Evolutionary conservation across 208 protist species (phyloP).

Genomic region (Crithidia acanthocephali): DNA sequence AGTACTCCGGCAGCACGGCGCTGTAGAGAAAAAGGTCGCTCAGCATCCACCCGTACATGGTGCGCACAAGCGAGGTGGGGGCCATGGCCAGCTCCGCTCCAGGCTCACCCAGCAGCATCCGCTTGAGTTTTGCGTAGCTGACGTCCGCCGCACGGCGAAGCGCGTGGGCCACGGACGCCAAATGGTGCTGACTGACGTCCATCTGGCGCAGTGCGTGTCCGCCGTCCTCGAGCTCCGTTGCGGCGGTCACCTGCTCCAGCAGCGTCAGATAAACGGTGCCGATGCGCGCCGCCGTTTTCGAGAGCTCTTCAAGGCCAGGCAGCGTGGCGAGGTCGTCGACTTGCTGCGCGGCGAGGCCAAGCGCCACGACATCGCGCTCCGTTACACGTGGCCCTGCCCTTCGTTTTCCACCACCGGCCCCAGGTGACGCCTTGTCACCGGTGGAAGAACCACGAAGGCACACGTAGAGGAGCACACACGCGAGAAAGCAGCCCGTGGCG

Average conservation of each 20-base stretch:
- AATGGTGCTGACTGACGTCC: slow-evolving; percentile 4
- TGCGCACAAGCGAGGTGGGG: slow-evolving; percentile 35
- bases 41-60: slow-evolving; percentile 35
- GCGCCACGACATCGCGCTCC: slow-evolving; percentile 30
- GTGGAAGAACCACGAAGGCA: neutral
- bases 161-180: neutral
- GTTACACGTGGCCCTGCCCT: slow-evolving; percentile 9
- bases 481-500: slow-evolving; percentile 16
- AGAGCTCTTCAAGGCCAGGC: slow-evolving; percentile 26
- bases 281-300: slow-evolving; percentile 21
- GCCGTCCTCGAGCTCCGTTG: slow-evolving; percentile 23
- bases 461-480: slow-evolving; percentile 17
- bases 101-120: slow-evolving; percentile 39
- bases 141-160: slow-evolving; percentile 36
- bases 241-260: slow-evolving; percentile 28
- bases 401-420: neutral
- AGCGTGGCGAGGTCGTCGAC: slow-evolving; percentile 25
- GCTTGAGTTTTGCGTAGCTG: slow-evolving; percentile 36
- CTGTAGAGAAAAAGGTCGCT: slow-evolving; percentile 46
- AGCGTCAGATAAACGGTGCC: slow-evolving; percentile 25
- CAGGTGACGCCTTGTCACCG: neutral
- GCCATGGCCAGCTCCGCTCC: slow-evolving; percentile 31
- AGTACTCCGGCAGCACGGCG: slow-evolving; percentile 67
- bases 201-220: slow-evolving; percentile 12
- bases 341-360: slow-evolving; percentile 21